Conservation (phyloP, 345 rosid species). For the Eucalyptus curtisii region DNA sequence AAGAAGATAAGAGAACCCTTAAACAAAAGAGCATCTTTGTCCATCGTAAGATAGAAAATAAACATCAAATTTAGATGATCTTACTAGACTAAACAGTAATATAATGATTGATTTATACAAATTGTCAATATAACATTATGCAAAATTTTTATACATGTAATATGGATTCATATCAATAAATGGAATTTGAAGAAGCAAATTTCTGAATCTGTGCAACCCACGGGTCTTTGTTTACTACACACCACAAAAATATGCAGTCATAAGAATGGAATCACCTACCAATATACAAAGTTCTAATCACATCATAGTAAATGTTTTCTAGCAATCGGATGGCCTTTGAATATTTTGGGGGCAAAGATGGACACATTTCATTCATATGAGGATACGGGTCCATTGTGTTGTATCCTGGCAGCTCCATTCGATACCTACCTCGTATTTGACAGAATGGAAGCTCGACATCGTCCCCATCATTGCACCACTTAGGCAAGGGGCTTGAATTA, state of each 20-base stretch:
- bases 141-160: not conserved
- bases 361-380: conserved; percentile 5
- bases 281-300: not conserved
- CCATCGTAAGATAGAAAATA: too few species aligned
- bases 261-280: not conserved
- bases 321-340: conserved; percentile 51
- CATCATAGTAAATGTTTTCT: not conserved
- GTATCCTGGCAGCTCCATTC: conserved; percentile 91
- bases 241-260: not conserved
- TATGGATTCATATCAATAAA: not conserved
- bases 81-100: not conserved
- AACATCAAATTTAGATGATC: not conserved
- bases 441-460: conserved; percentile 66
- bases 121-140: too few species aligned
- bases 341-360: conserved; percentile 83
- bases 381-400: conserved; percentile 77
- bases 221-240: not conserved
- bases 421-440: conserved; percentile 79
- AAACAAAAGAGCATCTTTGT: not conserved
- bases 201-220: not conserved
- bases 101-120: too few species aligned
- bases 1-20: too few species aligned
- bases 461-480: conserved; percentile 86
- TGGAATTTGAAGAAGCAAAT: not conserved
- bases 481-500: conserved; percentile 68